Conservation (phyloP, 1,284 basidiomycete species). For the Boletus semigastroideus region DNA sequence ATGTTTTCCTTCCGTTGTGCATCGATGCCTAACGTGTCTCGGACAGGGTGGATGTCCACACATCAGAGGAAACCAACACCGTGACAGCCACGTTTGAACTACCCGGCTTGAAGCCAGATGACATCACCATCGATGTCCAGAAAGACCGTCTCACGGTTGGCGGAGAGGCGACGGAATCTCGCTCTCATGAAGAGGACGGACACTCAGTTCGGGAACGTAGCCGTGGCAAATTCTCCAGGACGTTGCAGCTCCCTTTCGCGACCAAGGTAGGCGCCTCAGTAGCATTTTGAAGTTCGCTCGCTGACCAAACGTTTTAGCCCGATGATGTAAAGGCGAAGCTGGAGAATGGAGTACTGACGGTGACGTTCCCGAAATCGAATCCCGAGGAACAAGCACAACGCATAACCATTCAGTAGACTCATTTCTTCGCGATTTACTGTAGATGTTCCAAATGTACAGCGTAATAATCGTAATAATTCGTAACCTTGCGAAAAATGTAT, state of each 20-base stretch:
- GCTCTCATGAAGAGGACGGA: constrained; percentile 18
- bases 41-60: not conserved
- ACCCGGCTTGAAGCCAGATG: constrained; percentile 28
- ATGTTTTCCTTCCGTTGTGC: not conserved
- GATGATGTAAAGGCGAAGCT: constrained; percentile 22
- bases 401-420: too few species aligned
- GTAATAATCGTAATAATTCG: not conserved
- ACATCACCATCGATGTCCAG: constrained; percentile 39
- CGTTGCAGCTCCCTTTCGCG: constrained; percentile 35
- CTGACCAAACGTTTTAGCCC: not conserved
- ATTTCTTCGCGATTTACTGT: not conserved
- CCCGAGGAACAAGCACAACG: too few species aligned
- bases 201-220: constrained; percentile 40
- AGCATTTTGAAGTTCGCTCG: not conserved
- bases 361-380: too few species aligned
- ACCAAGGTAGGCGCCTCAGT: constrained; percentile 30
- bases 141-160: constrained; percentile 39
- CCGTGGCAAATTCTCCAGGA: constrained; percentile 29
- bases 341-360: constrained; percentile 19
- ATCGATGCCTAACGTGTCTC: not conserved
- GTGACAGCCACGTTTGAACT: too few species aligned
- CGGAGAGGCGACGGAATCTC: constrained; percentile 31
- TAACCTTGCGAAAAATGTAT: not conserved
- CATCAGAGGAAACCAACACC: too few species aligned
- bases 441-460: not conserved